These are phyloP conservation scores for Sarocladium oryzae DNA, from an alignment of 2,329 filamentous ascomycete genomes.

Conservation along the genomic window DNA sequence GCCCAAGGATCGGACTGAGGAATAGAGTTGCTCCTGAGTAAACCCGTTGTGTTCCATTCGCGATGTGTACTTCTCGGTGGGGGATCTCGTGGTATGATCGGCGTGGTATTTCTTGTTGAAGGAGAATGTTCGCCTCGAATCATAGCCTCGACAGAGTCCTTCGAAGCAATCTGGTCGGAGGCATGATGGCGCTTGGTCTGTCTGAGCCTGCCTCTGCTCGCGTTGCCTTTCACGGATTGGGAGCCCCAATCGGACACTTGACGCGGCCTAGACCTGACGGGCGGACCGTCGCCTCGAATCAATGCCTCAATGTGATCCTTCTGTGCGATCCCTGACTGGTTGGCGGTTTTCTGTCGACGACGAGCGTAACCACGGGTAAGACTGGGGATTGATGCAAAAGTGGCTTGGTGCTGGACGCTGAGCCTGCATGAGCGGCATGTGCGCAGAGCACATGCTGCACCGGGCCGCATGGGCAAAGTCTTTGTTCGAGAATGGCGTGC, in stretches of 20 bases:
- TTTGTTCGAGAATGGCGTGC: not conserved
- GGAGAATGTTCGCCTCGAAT: not conserved
- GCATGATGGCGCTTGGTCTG: not conserved
- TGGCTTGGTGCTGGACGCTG: constrained; percentile 19
- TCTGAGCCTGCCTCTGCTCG: not conserved
- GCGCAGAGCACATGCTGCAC: constrained; percentile 24
- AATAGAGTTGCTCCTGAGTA: not conserved
- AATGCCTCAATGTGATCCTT: not conserved
- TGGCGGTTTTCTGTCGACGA: not conserved
- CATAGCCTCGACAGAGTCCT: not conserved
- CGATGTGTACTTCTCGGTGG: not conserved
- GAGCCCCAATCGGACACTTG: too few species aligned
- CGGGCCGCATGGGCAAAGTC: constrained; percentile 26
- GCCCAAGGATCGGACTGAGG: not conserved
- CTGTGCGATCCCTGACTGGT: not conserved
- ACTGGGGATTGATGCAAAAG: not conserved
- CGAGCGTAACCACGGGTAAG: not conserved
- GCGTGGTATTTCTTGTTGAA: not conserved
- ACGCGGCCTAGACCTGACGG: not conserved
- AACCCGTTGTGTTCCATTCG: not conserved
- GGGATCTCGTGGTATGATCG: not conserved
- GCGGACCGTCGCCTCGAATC: not conserved
- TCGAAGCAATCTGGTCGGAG: not conserved
- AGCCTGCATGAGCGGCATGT: constrained; percentile 28
- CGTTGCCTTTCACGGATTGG: not conserved